These are phyloP conservation scores for Syzygium aromaticum DNA, from an alignment of 345 rosid genomes.

Conservation along the genomic window DNA sequence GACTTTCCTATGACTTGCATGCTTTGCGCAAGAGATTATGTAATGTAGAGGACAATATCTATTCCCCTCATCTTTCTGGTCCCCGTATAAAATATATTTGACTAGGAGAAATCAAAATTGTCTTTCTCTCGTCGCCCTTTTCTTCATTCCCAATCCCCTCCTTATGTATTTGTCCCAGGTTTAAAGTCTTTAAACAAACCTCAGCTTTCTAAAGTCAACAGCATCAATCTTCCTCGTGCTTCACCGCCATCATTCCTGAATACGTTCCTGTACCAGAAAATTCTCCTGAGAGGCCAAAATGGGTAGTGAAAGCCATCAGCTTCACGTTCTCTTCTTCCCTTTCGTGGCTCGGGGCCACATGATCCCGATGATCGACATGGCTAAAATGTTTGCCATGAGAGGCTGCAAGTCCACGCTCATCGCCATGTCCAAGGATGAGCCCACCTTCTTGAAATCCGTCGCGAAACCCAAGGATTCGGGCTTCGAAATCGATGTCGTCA, in stretches of 20 bases:
- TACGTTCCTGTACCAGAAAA: not conserved
- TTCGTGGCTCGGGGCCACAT: slow-evolving; percentile 20
- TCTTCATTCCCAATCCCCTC: no score
- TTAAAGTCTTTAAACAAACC: not conserved
- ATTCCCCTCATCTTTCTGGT: not conserved
- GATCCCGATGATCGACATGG: slow-evolving; percentile 31
- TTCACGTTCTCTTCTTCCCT: slow-evolving; percentile 26
- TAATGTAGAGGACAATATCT: not conserved
- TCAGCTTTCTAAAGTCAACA: not conserved
- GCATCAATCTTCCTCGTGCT: not conserved
- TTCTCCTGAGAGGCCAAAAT: not conserved
- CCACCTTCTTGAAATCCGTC: slow-evolving; percentile 3
- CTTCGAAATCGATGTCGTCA: slow-evolving; percentile 5
- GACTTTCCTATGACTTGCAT: not conserved
- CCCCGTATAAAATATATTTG: not conserved
- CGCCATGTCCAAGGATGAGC: slow-evolving; percentile 14
- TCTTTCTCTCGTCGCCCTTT: no score
- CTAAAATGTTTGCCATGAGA: slow-evolving; percentile 17
- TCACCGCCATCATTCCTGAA: not conserved
- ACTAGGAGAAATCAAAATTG: no score
- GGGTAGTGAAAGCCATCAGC: not conserved
- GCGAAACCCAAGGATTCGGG: slow-evolving; percentile 1
- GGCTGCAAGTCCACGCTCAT: slow-evolving; percentile 26
- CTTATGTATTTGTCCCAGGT: no score
- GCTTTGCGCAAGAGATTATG: not conserved